These are phyloP conservation scores for Phoenix roebelenii DNA, from an alignment of 176 grass and related monocot genomes.

Conservation along the genomic window DNA sequence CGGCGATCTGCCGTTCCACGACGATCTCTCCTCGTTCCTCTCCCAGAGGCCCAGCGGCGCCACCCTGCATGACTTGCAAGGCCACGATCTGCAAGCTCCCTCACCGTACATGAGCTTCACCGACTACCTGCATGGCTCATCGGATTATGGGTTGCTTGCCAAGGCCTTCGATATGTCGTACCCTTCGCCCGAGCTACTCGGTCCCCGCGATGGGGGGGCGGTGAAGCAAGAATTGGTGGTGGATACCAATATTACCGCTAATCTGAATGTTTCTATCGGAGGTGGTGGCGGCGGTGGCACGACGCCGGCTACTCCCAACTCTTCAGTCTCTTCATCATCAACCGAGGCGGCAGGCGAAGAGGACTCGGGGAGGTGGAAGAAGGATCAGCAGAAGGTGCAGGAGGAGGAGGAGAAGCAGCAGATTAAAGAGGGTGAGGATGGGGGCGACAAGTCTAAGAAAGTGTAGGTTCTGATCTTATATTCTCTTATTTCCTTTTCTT, in stretches of 20 bases:
- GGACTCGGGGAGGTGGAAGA: constrained; percentile 38
- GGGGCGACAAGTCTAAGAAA: constrained; percentile 61
- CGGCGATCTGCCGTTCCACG: background rate
- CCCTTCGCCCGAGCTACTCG: too few species aligned
- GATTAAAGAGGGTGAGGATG: constrained; percentile 39
- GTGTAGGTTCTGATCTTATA: constrained; percentile 36
- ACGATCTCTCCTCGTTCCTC: constrained; percentile 21
- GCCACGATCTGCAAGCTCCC: background rate
- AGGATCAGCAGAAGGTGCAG: constrained; percentile 41
- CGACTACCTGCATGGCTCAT: constrained; percentile 16
- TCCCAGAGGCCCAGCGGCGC: constrained; percentile 17
- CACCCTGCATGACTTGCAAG: background rate
- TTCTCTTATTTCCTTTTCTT: constrained; percentile 16
- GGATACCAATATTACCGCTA: background rate
- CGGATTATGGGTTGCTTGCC: constrained; percentile 17
- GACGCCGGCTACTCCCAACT: constrained; percentile 50
- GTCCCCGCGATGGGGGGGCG: background rate
- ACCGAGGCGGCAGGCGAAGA: constrained; percentile 51
- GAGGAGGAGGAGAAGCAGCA: constrained; percentile 30
- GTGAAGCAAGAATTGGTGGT: background rate
- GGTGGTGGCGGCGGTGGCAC: background rate
- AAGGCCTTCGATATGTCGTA: constrained; percentile 6
- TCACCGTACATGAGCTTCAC: constrained; percentile 18
- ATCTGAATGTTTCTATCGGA: background rate
- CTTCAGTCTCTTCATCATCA: constrained; percentile 61